A percentile compares a stretch with the other conserved stretches of the same genome.
These are phyloP conservation scores for Verticillium longisporum DNA, from an alignment of 2,329 filamentous ascomycete species.

Conservation along the genomic window DNA sequence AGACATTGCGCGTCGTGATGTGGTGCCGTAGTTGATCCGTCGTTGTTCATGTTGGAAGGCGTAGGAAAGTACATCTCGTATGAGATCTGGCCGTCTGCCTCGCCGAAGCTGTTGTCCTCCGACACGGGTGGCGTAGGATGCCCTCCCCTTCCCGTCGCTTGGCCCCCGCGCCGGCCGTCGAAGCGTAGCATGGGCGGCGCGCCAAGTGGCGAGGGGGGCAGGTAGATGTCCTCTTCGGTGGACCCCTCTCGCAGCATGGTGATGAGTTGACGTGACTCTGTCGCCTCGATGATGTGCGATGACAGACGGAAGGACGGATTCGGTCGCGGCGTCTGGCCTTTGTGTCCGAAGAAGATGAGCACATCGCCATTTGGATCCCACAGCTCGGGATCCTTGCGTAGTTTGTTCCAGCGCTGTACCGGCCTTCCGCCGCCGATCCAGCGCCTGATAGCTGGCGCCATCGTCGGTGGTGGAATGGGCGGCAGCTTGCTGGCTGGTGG, in stretches of 20 bases:
- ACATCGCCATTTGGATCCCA: constrained; percentile 58
- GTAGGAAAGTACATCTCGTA: constrained; percentile 60
- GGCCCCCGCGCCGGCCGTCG: constrained; percentile 13
- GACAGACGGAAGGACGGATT: constrained; percentile 50
- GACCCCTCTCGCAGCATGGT: constrained; percentile 46
- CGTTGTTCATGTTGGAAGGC: constrained; percentile 39
- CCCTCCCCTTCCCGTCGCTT: constrained; percentile 18
- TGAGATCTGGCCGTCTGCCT: constrained; percentile 46
- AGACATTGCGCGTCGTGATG: constrained; percentile 62
- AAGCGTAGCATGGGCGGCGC: constrained; percentile 31
- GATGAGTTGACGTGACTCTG: constrained; percentile 47
- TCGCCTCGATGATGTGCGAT: constrained; percentile 52
- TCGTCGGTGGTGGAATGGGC: constrained; percentile 13
- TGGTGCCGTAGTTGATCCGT: constrained; percentile 48
- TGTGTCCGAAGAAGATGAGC: constrained; percentile 46
- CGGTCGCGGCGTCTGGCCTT: constrained; percentile 33
- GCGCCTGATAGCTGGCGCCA: constrained; percentile 37
- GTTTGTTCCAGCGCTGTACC: constrained; percentile 47
- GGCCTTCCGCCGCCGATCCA: constrained; percentile 45
- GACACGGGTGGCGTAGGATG: constrained; percentile 38
- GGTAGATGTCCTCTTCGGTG: constrained; percentile 38
- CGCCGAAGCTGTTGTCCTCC: constrained; percentile 32
- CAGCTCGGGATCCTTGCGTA: constrained; percentile 52
- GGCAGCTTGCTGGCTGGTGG: constrained; percentile 15
- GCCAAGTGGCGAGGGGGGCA: constrained; percentile 35